Evolutionary conservation across 2,329 filamentous ascomycete genomes (phyloP).

Genomic region (Aspergillus luchuensis): DNA sequence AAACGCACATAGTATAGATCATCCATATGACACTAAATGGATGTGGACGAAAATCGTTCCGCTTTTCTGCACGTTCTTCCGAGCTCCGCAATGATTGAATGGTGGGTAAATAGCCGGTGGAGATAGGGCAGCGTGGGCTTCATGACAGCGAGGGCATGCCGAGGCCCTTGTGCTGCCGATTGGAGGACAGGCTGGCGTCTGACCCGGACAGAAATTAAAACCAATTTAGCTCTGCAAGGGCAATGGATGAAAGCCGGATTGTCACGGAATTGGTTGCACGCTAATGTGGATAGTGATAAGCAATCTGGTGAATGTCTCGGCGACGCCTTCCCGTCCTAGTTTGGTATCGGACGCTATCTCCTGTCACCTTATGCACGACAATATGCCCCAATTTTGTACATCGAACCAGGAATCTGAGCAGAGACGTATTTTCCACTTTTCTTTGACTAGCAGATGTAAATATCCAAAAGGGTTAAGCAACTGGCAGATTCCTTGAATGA

Average conservation of each 20-base stretch:
- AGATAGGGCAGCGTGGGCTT: background rate
- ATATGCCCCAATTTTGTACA: background rate
- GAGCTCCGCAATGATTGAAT: slow-evolving; percentile 3
- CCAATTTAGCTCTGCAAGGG: slow-evolving; percentile 1
- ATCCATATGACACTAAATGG: background rate
- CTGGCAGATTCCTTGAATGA: no score
- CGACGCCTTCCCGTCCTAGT: background rate
- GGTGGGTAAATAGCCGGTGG: background rate
- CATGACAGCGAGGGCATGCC: background rate
- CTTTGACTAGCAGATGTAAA: no score
- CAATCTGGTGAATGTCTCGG: background rate
- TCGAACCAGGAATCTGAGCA: no score
- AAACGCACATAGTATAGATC: background rate
- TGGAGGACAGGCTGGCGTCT: background rate
- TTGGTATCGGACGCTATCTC: background rate
- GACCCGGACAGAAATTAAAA: background rate
- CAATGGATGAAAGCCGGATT: background rate
- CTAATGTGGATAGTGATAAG: background rate
- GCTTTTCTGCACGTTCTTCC: slow-evolving; percentile 1
- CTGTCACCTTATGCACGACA: background rate
- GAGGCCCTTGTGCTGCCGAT: slow-evolving; percentile 1
- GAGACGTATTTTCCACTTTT: no score
- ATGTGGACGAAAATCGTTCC: background rate
- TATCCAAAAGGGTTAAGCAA: no score
- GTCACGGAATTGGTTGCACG: background rate